Conservation (phyloP, 2,329 filamentous ascomycete species). For the Aspergillus aculeatinus region DNA sequence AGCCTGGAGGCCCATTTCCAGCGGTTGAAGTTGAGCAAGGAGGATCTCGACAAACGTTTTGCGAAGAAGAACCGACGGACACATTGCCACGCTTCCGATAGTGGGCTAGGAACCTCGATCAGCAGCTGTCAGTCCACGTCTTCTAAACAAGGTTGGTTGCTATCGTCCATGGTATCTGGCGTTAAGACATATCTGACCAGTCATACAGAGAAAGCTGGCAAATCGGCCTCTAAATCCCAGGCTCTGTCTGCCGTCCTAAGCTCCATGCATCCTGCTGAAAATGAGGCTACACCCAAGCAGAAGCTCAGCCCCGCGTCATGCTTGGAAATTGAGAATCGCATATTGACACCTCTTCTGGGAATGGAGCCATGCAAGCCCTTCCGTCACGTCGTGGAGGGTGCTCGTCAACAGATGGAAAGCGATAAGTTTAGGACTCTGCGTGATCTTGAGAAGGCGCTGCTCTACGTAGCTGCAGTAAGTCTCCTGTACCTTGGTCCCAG, state of each 20-base stretch:
- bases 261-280: conserved; percentile 53
- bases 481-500: conserved; percentile 58
- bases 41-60: conserved; percentile 25
- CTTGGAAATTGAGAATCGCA: conserved; percentile 76
- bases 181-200: conserved; percentile 13
- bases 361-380: conserved; percentile 75
- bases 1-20: conserved; percentile 59
- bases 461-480: conserved; percentile 94
- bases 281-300: conserved; percentile 50
- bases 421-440: conserved; percentile 88
- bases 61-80: conserved; percentile 13
- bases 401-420: conserved; percentile 74
- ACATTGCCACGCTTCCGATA: conserved; percentile 76
- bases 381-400: conserved; percentile 73
- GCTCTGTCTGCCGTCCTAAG: conserved; percentile 59
- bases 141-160: conserved; percentile 47
- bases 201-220: conserved; percentile 24
- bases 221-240: conserved; percentile 23
- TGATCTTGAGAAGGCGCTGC: conserved; percentile 89
- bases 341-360: conserved; percentile 73
- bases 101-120: conserved; percentile 82
- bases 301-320: conserved; percentile 68
- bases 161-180: neutral
- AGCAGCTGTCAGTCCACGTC: conserved; percentile 53
- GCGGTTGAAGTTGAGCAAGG: conserved; percentile 34